Base-by-base conservation (phyloP, 2,329 filamentous ascomycete genomes). In the Epichloe coenophiala region DNA sequence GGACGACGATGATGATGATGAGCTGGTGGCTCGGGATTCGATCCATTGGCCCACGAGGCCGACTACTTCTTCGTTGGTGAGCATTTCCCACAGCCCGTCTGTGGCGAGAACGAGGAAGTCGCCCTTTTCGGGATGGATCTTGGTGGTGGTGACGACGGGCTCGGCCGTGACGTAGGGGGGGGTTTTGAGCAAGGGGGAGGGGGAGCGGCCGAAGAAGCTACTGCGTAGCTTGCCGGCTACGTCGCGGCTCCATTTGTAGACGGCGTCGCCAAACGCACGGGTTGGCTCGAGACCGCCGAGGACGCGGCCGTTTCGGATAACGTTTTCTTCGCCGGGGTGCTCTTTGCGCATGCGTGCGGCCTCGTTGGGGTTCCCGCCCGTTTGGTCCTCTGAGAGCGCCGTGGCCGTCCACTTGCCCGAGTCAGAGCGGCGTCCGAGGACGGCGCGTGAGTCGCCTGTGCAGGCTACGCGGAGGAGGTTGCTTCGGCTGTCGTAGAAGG, bases 21-120 rank as follows among this genome's bases (percentile, higher is more conserved):
- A n/a, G 15, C 13, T 13, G 36, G 36, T 33, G 37, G 72, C 71
- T 64, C 96, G 86, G 21, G 80, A 81, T 65, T 98, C 93, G 45
- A 98, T 81, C 93, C 93, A 98, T 66, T 95, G 88, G 15, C 91
- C 94, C 4, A 98, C 93, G 2, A 98, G 79, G 1, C 93, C 93
- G 47, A 98, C 86, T 1, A 96, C 93, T 71, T 98, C 93, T 64
- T 98, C 93, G 61, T 97, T 98, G 45, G 88, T 96, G 54, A 98
- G 76, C 93, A 97, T 97, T 69, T 98, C 93, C 93, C 93, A 98
- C 1, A 98, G 76, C 4, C 93, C 93, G 63, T 98, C 93, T 0
- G 93, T 96, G 21, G 93, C 93, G 75, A 98, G 83, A 54, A 98
- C 91, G 12, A 98, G 75, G 60, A 98, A 98, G 64, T 98, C 93